phyloP scores from a whole-genome alignment of 768 basidiomycete genomes.

The Suillus subluteus region DNA sequence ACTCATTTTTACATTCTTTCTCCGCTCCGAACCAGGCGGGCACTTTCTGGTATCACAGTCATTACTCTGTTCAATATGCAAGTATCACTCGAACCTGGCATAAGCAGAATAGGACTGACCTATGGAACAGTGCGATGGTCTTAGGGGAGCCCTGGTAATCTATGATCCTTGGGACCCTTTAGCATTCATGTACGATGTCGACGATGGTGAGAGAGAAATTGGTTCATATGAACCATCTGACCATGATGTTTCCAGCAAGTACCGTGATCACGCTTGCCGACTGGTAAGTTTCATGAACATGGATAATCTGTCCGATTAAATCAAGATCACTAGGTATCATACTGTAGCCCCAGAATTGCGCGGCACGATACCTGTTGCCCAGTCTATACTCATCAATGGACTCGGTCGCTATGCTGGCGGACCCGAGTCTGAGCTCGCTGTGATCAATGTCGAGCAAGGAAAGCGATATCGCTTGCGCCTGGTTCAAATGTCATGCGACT shows the following conservation, averaged over 20 bases:
- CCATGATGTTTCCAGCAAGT: slow-evolving; percentile 19
- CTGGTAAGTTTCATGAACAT: slow-evolving; percentile 26
- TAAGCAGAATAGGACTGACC: neutral
- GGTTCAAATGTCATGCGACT: slow-evolving; percentile 45
- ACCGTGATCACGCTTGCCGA: slow-evolving; percentile 50
- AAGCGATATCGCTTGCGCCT: slow-evolving; percentile 43
- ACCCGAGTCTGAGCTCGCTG: slow-evolving; percentile 33
- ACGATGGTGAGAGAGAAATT: slow-evolving; percentile 16
- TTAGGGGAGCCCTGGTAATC: slow-evolving; percentile 37
- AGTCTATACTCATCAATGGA: slow-evolving; percentile 40
- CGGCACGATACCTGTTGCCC: slow-evolving; percentile 17
- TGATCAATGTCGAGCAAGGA: slow-evolving; percentile 37
- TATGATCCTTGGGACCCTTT: neutral
- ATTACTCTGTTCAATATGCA: slow-evolving; percentile 42
- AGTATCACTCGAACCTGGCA: slow-evolving; percentile 4
- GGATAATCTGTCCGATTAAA: neutral
- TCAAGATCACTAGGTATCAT: slow-evolving; percentile 21
- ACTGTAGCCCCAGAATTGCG: slow-evolving; percentile 24
- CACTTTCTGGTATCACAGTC: slow-evolving; percentile 41
- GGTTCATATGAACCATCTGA: neutral
- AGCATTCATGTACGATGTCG: neutral
- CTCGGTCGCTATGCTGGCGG: slow-evolving; percentile 25
- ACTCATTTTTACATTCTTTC: slow-evolving; percentile 28
- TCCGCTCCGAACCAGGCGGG: slow-evolving; percentile 25
- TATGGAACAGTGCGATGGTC: slow-evolving; percentile 23